Conservation (phyloP, 176 grass and related monocot genomes). For the Ensete glaucum region DNA sequence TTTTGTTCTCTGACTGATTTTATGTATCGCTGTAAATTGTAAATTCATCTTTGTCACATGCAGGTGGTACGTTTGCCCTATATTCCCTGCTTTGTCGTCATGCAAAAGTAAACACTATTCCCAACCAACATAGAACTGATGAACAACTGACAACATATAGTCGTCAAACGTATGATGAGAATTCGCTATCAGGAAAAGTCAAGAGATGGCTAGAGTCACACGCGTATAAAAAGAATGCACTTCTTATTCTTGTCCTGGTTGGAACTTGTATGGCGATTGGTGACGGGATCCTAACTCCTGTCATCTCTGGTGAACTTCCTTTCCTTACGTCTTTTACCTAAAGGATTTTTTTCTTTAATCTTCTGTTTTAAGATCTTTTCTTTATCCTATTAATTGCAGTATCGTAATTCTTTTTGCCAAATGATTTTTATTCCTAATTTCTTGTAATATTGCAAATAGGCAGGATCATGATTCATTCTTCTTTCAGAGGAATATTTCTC, state of each 20-base stretch:
- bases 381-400: background rate
- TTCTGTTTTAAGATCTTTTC: slow-evolving; percentile 8
- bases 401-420: background rate
- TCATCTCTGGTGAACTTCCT: slow-evolving; percentile 58
- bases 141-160: slow-evolving; percentile 83
- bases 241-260: slow-evolving; percentile 71
- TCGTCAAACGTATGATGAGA: slow-evolving; percentile 75
- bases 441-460: no score
- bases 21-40: slow-evolving; percentile 1
- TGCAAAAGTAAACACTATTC: slow-evolving; percentile 77
- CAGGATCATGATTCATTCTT: no score
- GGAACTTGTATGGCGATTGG: slow-evolving; percentile 80
- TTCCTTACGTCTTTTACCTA: background rate
- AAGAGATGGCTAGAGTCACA: slow-evolving; percentile 67
- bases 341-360: slow-evolving; percentile 10
- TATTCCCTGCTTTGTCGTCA: slow-evolving; percentile 89
- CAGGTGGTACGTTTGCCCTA: slow-evolving; percentile 89
- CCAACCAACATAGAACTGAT: slow-evolving; percentile 89
- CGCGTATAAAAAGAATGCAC: slow-evolving; percentile 51
- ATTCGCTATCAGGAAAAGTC: slow-evolving; percentile 65
- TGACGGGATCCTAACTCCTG: slow-evolving; percentile 74
- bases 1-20: background rate
- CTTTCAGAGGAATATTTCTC: no score
- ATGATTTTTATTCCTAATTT: background rate
- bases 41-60: slow-evolving; percentile 9